These are phyloP conservation scores for Panaeolus cyanescens DNA, from an alignment of 768 basidiomycete species.

Conservation along the genomic window DNA sequence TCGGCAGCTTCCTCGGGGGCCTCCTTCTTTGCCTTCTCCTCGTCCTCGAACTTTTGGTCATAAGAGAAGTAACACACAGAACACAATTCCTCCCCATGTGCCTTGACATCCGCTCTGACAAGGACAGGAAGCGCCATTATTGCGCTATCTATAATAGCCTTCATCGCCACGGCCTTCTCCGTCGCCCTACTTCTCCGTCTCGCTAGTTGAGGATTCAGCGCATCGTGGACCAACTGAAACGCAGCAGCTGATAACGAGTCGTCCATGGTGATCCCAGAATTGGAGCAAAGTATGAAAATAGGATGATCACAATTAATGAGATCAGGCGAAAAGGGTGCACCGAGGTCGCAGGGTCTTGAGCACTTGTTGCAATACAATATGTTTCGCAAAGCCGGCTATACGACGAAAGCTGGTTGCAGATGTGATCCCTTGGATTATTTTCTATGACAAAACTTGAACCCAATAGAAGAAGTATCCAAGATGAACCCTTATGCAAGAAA, in stretches of 20 bases:
- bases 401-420: not conserved
- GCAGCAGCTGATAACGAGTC: constrained; percentile 17
- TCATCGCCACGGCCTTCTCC: constrained; percentile 22
- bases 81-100: constrained; percentile 51
- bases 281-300: not conserved
- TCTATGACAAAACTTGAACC: not conserved
- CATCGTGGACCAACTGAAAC: constrained; percentile 22
- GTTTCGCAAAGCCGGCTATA: too few species aligned
- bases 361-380: too few species aligned
- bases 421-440: not conserved
- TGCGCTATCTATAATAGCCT: constrained; percentile 31
- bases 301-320: too few species aligned
- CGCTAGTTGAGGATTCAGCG: constrained; percentile 21
- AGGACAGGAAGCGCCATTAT: constrained; percentile 42
- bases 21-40: constrained; percentile 8
- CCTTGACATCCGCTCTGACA: constrained; percentile 34
- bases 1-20: constrained; percentile 10
- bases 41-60: constrained; percentile 39
- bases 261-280: not conserved
- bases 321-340: too few species aligned
- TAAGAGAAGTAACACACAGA: constrained; percentile 68
- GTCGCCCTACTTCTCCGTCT: constrained; percentile 9
- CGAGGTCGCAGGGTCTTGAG: too few species aligned
- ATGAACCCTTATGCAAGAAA: not conserved
- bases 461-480: not conserved